Evolutionary conservation across 75 land plant species (phyloP).

Genomic region (Pinus tabuliformis): DNA sequence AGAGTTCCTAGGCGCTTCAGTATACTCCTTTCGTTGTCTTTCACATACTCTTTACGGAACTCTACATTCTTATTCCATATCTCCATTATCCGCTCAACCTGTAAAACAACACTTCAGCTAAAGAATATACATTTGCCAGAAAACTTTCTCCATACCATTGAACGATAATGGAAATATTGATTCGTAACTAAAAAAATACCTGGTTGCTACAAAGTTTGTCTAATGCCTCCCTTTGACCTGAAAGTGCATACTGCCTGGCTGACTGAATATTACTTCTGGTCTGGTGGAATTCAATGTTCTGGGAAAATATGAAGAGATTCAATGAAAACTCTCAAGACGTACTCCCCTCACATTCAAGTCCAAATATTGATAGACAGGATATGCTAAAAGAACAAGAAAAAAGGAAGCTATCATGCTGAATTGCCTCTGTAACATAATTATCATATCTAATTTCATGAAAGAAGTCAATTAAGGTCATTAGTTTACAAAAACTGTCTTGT

Average conservation of each 20-base stretch:
- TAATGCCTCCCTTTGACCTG: conserved; percentile 33
- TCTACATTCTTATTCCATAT: conserved; percentile 68
- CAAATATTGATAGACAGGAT: neutral
- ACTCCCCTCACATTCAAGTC: neutral
- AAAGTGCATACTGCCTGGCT: conserved; percentile 30
- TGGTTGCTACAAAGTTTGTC: conserved; percentile 33
- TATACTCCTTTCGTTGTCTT: conserved; percentile 68
- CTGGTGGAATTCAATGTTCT: conserved; percentile 51
- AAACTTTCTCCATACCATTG: neutral
- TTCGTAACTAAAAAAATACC: conserved; percentile 16
- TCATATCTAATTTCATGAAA: neutral
- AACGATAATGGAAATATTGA: neutral
- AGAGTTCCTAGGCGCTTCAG: conserved; percentile 64
- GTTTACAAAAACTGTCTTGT: neutral
- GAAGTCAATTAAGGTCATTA: neutral
- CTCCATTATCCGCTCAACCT: conserved; percentile 63
- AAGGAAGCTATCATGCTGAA: neutral
- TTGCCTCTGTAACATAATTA: neutral
- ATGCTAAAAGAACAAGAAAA: neutral
- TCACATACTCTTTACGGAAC: conserved; percentile 69
- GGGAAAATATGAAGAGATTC: neutral
- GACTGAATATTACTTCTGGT: conserved; percentile 36
- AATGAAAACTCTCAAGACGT: neutral
- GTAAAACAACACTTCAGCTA: neutral
- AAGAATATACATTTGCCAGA: conserved; percentile 1